Conservation (phyloP, 140 eudicot species). For the Stevia rebaudiana region DNA sequence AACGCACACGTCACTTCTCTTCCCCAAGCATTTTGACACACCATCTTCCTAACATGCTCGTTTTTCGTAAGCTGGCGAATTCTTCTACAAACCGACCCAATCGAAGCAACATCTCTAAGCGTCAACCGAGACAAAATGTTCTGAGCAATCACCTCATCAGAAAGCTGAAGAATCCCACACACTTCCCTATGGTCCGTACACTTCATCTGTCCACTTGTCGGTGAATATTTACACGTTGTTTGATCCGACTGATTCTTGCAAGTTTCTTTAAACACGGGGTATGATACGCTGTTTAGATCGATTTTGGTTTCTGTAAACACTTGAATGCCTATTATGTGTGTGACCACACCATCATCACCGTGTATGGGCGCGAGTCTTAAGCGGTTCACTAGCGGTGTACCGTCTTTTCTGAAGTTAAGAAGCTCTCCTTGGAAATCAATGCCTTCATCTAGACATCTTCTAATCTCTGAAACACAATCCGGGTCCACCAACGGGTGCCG, state of each 20-base stretch:
- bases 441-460: conserved; percentile 84
- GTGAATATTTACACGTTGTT: conserved; percentile 29
- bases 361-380: conserved; percentile 75
- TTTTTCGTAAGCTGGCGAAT: conserved; percentile 66
- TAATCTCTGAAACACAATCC: conserved; percentile 79
- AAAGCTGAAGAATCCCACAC: conserved; percentile 83
- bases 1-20: conserved; percentile 75
- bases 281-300: conserved; percentile 65
- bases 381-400: conserved; percentile 79
- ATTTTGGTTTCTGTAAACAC: conserved; percentile 65
- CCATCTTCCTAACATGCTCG: conserved; percentile 87
- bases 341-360: conserved; percentile 66
- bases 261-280: conserved; percentile 80
- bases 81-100: conserved; percentile 86
- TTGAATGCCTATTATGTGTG: conserved; percentile 79
- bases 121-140: conserved; percentile 82
- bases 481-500: conserved; percentile 94
- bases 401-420: conserved; percentile 86
- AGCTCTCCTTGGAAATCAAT: conserved; percentile 88
- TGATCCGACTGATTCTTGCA: conserved; percentile 39
- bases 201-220: conserved; percentile 35
- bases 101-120: conserved; percentile 90
- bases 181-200: conserved; percentile 34
- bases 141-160: conserved; percentile 93
- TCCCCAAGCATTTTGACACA: conserved; percentile 99